Evolutionary conservation across 2,329 filamentous ascomycete genomes (phyloP).

Genomic region (Pezicula rhizophila): DNA sequence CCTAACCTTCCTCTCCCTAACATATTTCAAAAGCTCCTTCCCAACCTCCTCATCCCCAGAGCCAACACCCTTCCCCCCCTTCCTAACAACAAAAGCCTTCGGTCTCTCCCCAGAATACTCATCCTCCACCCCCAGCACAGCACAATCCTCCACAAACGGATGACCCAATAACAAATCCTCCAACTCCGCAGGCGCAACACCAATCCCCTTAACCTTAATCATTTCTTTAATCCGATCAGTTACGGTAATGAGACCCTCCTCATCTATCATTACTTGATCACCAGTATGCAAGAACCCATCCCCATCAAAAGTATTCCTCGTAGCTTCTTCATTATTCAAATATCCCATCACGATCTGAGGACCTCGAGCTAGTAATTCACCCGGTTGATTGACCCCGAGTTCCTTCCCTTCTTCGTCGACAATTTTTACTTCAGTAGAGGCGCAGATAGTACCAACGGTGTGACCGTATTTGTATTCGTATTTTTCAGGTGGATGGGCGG

Average conservation of each 20-base stretch:
- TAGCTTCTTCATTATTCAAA: constrained; percentile 9
- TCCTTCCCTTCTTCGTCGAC: constrained; percentile 50
- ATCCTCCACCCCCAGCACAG: constrained; percentile 46
- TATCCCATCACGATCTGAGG: constrained; percentile 17
- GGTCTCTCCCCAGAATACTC: constrained; percentile 51
- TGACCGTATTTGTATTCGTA: constrained; percentile 53
- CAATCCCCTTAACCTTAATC: constrained; percentile 61
- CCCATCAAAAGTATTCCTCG: constrained; percentile 5
- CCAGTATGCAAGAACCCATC: constrained; percentile 14
- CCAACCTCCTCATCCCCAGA: constrained; percentile 27
- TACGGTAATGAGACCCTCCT: constrained; percentile 33
- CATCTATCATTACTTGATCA: constrained; percentile 12
- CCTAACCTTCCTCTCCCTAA: constrained; percentile 46
- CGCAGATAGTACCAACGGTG: constrained; percentile 49
- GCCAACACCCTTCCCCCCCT: constrained; percentile 13
- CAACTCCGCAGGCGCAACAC: constrained; percentile 56
- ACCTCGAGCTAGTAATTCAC: constrained; percentile 45
- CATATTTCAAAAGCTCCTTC: constrained; percentile 40
- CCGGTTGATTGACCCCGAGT: constrained; percentile 43
- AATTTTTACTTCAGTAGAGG: constrained; percentile 54
- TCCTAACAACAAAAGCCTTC: constrained; percentile 50
- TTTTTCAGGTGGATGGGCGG: constrained; percentile 49
- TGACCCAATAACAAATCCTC: constrained; percentile 57
- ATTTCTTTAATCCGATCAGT: constrained; percentile 61
- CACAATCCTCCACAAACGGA: constrained; percentile 47